Evolutionary conservation across 192 early-diverging fungal genomes (phyloP).

Genomic region (Backusella westeae): DNA sequence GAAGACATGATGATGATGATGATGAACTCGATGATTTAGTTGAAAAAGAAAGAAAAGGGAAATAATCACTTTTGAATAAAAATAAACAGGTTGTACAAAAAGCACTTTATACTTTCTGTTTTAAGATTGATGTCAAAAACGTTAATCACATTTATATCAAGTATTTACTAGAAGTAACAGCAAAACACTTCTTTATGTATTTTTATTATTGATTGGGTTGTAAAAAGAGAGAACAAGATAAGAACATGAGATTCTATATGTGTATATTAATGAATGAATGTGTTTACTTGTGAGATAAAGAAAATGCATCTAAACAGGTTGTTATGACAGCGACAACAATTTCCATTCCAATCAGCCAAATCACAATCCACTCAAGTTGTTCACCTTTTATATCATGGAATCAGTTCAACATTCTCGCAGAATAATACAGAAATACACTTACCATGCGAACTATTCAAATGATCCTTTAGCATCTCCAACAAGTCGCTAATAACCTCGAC

Average conservation of each 20-base stretch:
- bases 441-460: constrained; percentile 86
- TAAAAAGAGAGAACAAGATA: background rate
- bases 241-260: background rate
- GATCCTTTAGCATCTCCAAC: constrained; percentile 94
- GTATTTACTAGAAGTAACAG: too few relatives aligned
- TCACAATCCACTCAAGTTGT: constrained; percentile 94
- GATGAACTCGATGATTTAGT: background rate
- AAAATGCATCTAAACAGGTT: constrained; percentile 65
- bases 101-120: too few relatives aligned
- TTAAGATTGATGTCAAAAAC: too few relatives aligned
- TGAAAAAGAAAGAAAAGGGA: background rate
- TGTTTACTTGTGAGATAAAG: constrained; percentile 35
- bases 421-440: background rate
- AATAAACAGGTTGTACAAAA: too few relatives aligned
- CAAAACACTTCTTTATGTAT: background rate
- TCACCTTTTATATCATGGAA: constrained; percentile 48
- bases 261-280: background rate
- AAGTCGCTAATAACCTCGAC: constrained; percentile 90
- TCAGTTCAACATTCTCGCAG: background rate
- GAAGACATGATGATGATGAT: background rate
- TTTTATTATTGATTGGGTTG: background rate
- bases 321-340: constrained; percentile 76
- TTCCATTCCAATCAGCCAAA: constrained; percentile 85
- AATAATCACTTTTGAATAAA: too few relatives aligned
- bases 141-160: too few relatives aligned